Conservation (phyloP, 2,329 filamentous ascomycete species). For the Akanthomyces dipterigenus region DNA sequence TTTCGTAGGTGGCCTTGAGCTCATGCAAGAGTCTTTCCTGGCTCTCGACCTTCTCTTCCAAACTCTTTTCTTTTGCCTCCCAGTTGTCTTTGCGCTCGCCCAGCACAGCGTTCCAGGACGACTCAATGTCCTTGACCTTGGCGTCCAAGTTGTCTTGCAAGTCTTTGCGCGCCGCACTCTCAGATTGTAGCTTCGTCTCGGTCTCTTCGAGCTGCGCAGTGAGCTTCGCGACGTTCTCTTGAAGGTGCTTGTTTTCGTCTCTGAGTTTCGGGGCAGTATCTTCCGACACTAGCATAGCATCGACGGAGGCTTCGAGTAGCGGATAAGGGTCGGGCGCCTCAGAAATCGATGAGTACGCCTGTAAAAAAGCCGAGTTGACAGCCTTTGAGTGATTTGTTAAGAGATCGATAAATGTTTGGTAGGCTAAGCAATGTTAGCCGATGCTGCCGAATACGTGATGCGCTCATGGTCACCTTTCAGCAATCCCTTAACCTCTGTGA, state of each 20-base stretch:
- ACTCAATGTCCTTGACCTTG: slow-evolving; percentile 82
- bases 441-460: slow-evolving; percentile 5
- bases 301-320: slow-evolving; percentile 89
- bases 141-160: slow-evolving; percentile 71
- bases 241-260: slow-evolving; percentile 83
- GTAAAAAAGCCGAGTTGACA: slow-evolving; percentile 86
- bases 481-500: slow-evolving; percentile 81
- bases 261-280: slow-evolving; percentile 85
- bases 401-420: slow-evolving; percentile 95
- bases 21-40: slow-evolving; percentile 90
- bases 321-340: slow-evolving; percentile 97
- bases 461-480: slow-evolving; percentile 59
- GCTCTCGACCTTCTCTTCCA: slow-evolving; percentile 91
- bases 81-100: slow-evolving; percentile 95
- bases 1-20: slow-evolving; percentile 94
- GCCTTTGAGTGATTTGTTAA: slow-evolving; percentile 94
- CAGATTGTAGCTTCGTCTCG: slow-evolving; percentile 72
- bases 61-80: slow-evolving; percentile 81
- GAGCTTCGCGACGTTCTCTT: slow-evolving; percentile 66
- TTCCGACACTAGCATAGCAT: slow-evolving; percentile 85
- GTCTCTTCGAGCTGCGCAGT: slow-evolving; percentile 77
- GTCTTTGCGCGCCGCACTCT: slow-evolving; percentile 64
- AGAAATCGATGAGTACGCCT: slow-evolving; percentile 85
- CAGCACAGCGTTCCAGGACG: slow-evolving; percentile 82
- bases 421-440: slow-evolving; percentile 49